Conservation (phyloP, 176 grass and related monocot genomes). For the Musa itinerans region DNA sequence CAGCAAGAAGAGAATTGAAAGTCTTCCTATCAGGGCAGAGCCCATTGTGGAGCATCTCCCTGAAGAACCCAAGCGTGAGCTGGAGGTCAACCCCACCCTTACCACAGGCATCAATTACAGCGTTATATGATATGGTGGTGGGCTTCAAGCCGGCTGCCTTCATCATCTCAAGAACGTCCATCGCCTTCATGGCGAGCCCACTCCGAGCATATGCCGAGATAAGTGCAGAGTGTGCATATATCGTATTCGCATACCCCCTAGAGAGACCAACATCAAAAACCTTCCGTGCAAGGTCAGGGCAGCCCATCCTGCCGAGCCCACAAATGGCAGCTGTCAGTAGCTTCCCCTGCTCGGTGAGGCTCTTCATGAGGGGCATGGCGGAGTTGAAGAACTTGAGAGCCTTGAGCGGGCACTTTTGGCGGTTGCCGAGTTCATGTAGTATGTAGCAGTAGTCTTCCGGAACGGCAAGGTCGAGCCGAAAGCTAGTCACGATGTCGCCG, state of each 20-base stretch:
- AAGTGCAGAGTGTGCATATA: slow-evolving; percentile 69
- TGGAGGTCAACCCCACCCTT: slow-evolving; percentile 77
- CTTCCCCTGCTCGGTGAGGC: slow-evolving; percentile 50
- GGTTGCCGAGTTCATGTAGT: slow-evolving; percentile 45
- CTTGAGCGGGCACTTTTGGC: slow-evolving; percentile 37
- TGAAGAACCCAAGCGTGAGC: slow-evolving; percentile 69
- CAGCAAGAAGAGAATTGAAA: slow-evolving; percentile 92
- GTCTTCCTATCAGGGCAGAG: slow-evolving; percentile 87
- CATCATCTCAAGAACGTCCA: slow-evolving; percentile 64
- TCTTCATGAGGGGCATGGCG: slow-evolving; percentile 45
- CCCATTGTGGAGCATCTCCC: slow-evolving; percentile 75
- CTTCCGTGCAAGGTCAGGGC: slow-evolving; percentile 64
- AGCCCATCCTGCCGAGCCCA: slow-evolving; percentile 59
- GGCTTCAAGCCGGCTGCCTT: slow-evolving; percentile 55
- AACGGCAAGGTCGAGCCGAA: slow-evolving; percentile 31
- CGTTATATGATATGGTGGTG: slow-evolving; percentile 81
- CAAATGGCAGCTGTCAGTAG: slow-evolving; percentile 69
- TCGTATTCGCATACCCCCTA: slow-evolving; percentile 65
- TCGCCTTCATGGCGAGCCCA: slow-evolving; percentile 61
- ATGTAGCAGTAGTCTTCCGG: slow-evolving; percentile 82
- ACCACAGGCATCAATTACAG: slow-evolving; percentile 81
- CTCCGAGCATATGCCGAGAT: slow-evolving; percentile 91
- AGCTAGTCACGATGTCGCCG: slow-evolving; percentile 22
- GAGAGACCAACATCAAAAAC: slow-evolving; percentile 53
- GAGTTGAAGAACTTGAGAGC: slow-evolving; percentile 52